Evolutionary conservation across 352 stramenopile genomes (phyloP), one percentile per base, ranked within the genome.

Genomic region (Phytopythium sindhum): DNA sequence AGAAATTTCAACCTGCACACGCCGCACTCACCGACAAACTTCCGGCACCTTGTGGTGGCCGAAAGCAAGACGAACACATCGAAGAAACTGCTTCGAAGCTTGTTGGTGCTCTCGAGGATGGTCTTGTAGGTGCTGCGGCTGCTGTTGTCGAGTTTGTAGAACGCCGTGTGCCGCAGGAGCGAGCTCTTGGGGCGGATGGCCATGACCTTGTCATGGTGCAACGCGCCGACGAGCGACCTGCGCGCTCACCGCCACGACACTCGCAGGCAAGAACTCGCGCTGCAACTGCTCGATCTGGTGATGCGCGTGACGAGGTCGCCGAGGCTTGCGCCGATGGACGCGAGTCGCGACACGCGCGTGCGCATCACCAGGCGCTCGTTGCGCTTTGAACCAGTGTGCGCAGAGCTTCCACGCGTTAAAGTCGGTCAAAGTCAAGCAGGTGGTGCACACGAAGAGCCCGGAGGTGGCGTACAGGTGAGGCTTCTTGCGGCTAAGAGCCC

Each of bases 401-500:
- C 81, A 91, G 42, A 89, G 72, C 39, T 81, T 78, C 81, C 81
- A 89, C 39, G 57, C 72, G 66, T 84, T 78, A 63, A 88, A 84
- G 39, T 84, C 79, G 23, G 81, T 89, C 2, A 72, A 66, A 12
- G 75, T 84, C 47, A 82, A 64, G 67, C 81, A 91, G 41, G 73
- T 76, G 23, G 74, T 76, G 59, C 81, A 89, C 31, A 91, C 68
- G 42, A 83, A 85, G 58, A 86, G 74, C 28, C 77, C 78, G 57
- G 80, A 91, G 35, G 89, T 69, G 44, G 77, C 80, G 57, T 80
- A 91, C 51, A 86, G 50, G 59, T 89, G 78, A 0, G 80, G 77
- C 58, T 85, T 85, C 68, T 85, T 88, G 41, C 73, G 74, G 21
- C 65, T 74, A 91, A 84, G 63, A 89, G 68, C 8, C 81, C 74